Evolutionary conservation across 805 yeast genomes (phyloP).

Genomic region (Lachancea quebecensis): DNA sequence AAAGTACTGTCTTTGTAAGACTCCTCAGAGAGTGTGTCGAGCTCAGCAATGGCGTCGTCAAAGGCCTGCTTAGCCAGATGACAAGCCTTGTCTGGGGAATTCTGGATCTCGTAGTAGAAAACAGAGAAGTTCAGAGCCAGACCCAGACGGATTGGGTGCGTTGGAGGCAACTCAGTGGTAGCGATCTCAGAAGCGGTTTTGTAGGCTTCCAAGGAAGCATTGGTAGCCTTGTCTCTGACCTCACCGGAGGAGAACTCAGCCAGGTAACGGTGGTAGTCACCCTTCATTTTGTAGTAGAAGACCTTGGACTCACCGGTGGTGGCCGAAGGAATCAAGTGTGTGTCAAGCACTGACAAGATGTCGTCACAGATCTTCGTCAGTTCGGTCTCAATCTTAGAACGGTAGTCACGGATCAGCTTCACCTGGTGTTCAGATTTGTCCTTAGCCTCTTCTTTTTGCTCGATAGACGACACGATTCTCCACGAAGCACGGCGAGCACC

Average conservation of each 20-base stretch:
- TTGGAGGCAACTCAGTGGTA: constrained; percentile 93
- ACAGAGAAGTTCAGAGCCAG: constrained; percentile 97
- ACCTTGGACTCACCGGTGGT: constrained; percentile 97
- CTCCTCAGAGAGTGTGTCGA: constrained; percentile 95
- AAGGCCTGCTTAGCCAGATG: constrained; percentile 98
- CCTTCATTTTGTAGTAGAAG: constrained; percentile 98
- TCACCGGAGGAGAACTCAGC: constrained; percentile 94
- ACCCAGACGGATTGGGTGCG: constrained; percentile 97
- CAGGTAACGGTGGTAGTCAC: constrained; percentile 98
- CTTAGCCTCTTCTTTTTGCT: constrained; percentile 95
- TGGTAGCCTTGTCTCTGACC: constrained; percentile 88
- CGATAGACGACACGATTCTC: constrained; percentile 97
- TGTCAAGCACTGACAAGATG: constrained; percentile 77
- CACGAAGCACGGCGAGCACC: constrained; percentile 99
- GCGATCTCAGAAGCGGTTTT: constrained; percentile 96
- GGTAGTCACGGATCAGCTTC: constrained; percentile 82
- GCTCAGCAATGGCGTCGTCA: constrained; percentile 98
- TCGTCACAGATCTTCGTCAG: constrained; percentile 91
- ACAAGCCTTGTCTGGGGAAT: constrained; percentile 98
- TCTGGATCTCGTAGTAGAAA: constrained; percentile 95
- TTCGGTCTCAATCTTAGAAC: constrained; percentile 89
- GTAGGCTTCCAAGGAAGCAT: constrained; percentile 88
- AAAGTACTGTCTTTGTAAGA: constrained; percentile 97
- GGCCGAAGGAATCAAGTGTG: constrained; percentile 89
- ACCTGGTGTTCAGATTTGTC: constrained; percentile 85